Base-by-base conservation (phyloP, 2,329 filamentous ascomycete species). In the Stachybotrys elegans region DNA sequence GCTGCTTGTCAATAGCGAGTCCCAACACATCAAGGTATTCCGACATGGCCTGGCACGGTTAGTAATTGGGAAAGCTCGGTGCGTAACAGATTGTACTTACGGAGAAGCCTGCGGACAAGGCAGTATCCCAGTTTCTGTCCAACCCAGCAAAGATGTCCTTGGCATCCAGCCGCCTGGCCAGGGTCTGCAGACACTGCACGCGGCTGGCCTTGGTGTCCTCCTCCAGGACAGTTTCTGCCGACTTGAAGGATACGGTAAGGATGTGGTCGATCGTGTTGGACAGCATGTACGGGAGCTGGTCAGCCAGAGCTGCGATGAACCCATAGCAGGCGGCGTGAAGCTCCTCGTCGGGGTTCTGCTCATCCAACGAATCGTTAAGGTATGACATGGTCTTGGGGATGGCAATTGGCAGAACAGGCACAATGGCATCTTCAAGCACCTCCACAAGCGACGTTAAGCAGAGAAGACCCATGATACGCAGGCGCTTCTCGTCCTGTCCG, bases 371-470 rank as follows among this genome's bases (percentile, higher is more conserved):
- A 45, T 76, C 67, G 41, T 81, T 72, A 40, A 97, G 75, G 53
- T 95, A 86, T 6, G 73, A 65, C 36, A 96, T 75, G 1, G 85
- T 78, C 50, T 79, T 83, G 1, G 84, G 81, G 32, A 96, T 78
- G 0, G 89, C 83, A 20, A 75, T 74, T 1, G 92, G 89, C 17
- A 97, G 71, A 0, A 96, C 75, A 0, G 90, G 86, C 17, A 97
- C 85, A 47, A 95, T 86, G 12, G 84, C 85, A 51, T 95, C 89
- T 46, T 86, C 84, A 31, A 97, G 72, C 8, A 95, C 89, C 54
- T 95, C 89, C 4, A 95, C 83, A 55, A 95, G 80, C 2, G 90
- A 95, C 4, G 92, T 86, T 45, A 98, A 76, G 59, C 90, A 96
- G 40, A 96, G 71, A 37, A 96, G 70, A n/a, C 89, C 88, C 72